These are phyloP conservation scores for Gossypium longicalyx DNA, from an alignment of 345 rosid species.

Conservation along the genomic window DNA sequence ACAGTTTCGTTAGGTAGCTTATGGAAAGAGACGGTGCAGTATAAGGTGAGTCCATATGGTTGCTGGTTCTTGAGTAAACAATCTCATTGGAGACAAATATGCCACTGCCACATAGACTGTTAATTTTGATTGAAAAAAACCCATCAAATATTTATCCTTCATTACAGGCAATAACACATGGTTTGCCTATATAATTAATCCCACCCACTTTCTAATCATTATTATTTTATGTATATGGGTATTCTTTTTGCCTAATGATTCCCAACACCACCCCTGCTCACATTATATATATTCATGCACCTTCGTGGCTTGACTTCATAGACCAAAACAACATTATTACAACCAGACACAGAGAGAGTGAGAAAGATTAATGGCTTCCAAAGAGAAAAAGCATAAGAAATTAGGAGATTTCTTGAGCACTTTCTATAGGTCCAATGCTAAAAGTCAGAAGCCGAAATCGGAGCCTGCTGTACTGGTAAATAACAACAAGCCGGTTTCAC, in stretches of 20 bases:
- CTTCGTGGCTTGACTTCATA: background rate
- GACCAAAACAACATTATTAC: background rate
- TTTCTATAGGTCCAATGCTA: constrained; percentile 27
- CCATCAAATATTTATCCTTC: constrained; percentile 10
- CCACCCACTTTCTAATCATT: background rate
- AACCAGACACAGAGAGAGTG: background rate
- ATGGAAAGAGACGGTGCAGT: no score
- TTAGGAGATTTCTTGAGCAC: background rate
- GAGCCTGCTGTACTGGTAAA: constrained; percentile 16
- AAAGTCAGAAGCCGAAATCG: constrained; percentile 19
- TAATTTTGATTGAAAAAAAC: background rate
- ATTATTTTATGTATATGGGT: background rate
- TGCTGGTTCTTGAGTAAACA: background rate
- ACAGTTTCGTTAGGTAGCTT: background rate
- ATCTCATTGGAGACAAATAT: background rate
- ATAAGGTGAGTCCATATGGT: background rate
- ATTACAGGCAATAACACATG: constrained; percentile 11
- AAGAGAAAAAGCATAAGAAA: constrained; percentile 10
- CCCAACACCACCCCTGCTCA: background rate
- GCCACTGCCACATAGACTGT: background rate
- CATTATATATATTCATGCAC: background rate
- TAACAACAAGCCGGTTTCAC: constrained; percentile 22
- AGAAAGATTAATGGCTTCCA: constrained; percentile 4
- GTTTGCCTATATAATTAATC: constrained; percentile 7
- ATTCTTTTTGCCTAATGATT: constrained; percentile 6